A percentile compares a stretch with the other conserved stretches of the same genome.
phyloP scores from a whole-genome alignment of 2,329 filamentous ascomycete species.

The Fusarium luffae region DNA sequence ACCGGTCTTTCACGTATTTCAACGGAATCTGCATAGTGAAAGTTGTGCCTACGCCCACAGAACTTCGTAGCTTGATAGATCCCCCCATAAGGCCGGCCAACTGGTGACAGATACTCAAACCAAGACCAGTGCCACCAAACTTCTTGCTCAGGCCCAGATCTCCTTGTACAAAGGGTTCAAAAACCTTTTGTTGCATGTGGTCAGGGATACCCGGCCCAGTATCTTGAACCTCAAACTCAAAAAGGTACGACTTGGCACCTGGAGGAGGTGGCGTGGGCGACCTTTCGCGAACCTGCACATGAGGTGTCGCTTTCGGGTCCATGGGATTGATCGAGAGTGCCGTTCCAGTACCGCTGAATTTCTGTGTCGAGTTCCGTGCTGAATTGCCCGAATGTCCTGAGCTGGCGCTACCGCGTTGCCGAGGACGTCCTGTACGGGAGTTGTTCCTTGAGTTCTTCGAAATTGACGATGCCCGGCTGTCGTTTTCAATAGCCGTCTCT shows the following conservation, averaged over 20 bases:
- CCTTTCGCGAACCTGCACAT: constrained; percentile 63
- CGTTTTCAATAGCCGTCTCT: constrained; percentile 54
- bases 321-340: constrained; percentile 72
- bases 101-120: constrained; percentile 89
- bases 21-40: constrained; percentile 88
- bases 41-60: constrained; percentile 77
- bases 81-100: constrained; percentile 86
- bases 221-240: constrained; percentile 90
- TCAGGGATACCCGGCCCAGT: constrained; percentile 87
- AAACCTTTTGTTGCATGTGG: constrained; percentile 82
- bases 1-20: constrained; percentile 75
- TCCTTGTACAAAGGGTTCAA: constrained; percentile 95
- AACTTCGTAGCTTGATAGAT: constrained; percentile 76
- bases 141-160: constrained; percentile 90
- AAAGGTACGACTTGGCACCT: constrained; percentile 73
- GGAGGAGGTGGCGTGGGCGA: constrained; percentile 70
- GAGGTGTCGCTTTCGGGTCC: constrained; percentile 63
- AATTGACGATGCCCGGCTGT: constrained; percentile 65
- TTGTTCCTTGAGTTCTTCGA: constrained; percentile 60
- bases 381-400: constrained; percentile 65
- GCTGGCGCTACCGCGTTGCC: constrained; percentile 60
- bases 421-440: constrained; percentile 56
- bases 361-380: constrained; percentile 33
- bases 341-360: constrained; percentile 56
- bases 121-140: constrained; percentile 88